A percentile compares a stretch with the other conserved stretches of the same genome.
These are phyloP conservation scores for Musa itinerans DNA, from an alignment of 176 grass and related monocot species.

Conservation along the genomic window DNA sequence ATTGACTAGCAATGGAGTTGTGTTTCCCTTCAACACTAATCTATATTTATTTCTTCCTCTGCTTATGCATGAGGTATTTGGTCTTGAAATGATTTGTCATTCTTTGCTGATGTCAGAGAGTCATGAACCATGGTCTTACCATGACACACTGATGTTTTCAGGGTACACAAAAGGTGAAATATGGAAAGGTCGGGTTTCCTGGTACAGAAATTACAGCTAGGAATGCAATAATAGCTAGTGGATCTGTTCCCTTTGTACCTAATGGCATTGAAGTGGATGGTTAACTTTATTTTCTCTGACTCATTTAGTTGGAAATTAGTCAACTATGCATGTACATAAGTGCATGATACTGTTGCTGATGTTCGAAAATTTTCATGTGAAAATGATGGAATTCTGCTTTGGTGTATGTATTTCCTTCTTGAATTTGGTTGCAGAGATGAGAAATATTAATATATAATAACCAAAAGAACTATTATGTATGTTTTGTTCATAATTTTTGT, in stretches of 20 bases:
- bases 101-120: neutral
- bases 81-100: neutral
- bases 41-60: neutral
- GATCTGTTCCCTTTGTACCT: slow-evolving; percentile 89
- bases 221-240: slow-evolving; percentile 90
- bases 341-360: neutral
- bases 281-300: slow-evolving; percentile 29
- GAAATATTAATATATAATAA: neutral
- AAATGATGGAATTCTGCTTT: neutral
- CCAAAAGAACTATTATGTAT: neutral
- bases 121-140: neutral
- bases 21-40: too few species aligned
- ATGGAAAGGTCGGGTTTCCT: slow-evolving; percentile 65
- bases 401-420: neutral
- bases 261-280: slow-evolving; percentile 97
- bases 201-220: slow-evolving; percentile 79
- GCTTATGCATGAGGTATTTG: neutral
- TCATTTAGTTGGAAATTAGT: slow-evolving; percentile 22
- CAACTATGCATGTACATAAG: neutral
- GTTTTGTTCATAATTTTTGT: neutral
- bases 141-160: slow-evolving; percentile 23
- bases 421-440: neutral
- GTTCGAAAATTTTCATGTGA: neutral
- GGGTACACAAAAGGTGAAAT: slow-evolving; percentile 75
- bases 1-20: too few species aligned